These are phyloP conservation scores for Nakaseomyces bracarensis DNA, from an alignment of 1,139 yeast genomes.

Conservation along the genomic window DNA sequence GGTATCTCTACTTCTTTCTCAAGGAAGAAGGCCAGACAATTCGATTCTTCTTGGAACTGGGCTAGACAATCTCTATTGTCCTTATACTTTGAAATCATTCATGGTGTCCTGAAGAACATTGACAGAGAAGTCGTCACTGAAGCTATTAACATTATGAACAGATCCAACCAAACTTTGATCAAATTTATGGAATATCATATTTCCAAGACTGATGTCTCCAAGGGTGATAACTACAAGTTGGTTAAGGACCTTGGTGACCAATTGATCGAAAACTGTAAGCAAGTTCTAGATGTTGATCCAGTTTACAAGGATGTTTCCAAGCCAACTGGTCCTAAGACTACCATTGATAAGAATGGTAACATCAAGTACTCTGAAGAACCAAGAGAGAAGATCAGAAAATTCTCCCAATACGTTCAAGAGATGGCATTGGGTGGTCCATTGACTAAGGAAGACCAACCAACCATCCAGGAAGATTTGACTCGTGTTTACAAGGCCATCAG, in stretches of 20 bases:
- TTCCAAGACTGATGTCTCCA: constrained; percentile 81
- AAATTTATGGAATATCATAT: constrained; percentile 97
- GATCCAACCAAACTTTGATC: constrained; percentile 87
- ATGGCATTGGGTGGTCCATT: constrained; percentile 94
- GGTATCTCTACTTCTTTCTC: constrained; percentile 91
- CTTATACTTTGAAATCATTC: constrained; percentile 91
- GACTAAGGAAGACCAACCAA: constrained; percentile 58
- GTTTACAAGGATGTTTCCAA: constrained; percentile 90
- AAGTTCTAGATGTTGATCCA: constrained; percentile 72
- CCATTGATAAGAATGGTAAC: constrained; percentile 81
- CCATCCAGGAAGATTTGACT: constrained; percentile 74
- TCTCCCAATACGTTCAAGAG: constrained; percentile 90
- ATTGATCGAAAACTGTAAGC: constrained; percentile 90
- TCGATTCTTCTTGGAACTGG: constrained; percentile 99
- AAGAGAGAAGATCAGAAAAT: constrained; percentile 85
- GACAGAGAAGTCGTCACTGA: constrained; percentile 95
- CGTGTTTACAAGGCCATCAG: constrained; percentile 75
- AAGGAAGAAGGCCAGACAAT: constrained; percentile 85
- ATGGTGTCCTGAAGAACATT: constrained; percentile 76
- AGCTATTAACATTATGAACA: constrained; percentile 95
- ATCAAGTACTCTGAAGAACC: constrained; percentile 75
- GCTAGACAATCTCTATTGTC: constrained; percentile 94
- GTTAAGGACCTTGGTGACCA: constrained; percentile 88
- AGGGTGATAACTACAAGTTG: constrained; percentile 81
- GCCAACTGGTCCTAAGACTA: constrained; percentile 93